phyloP scores from a whole-genome alignment of 2,329 filamentous ascomycete species.

The Scedosporium apiospermum region DNA sequence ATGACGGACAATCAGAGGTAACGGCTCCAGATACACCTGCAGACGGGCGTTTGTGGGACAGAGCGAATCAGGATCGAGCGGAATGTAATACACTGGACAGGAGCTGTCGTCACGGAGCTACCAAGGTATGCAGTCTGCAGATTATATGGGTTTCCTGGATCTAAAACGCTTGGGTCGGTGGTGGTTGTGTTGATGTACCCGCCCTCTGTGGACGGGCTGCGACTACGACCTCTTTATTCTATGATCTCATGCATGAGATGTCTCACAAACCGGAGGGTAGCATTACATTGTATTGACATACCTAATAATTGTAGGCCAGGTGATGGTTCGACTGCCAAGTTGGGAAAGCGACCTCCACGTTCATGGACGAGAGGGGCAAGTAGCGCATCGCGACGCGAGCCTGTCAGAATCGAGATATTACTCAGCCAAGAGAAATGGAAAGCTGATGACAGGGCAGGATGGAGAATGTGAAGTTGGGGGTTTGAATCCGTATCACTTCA shows the following conservation, averaged over 20 bases:
- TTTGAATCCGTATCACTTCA: not conserved
- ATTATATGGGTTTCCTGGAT: not conserved
- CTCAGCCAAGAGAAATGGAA: slow-evolving; percentile 10
- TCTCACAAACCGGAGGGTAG: not conserved
- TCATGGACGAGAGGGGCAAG: not conserved
- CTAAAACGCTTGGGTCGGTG: not conserved
- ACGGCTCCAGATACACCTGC: not conserved
- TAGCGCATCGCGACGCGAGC: slow-evolving; percentile 7
- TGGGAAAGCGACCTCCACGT: not conserved
- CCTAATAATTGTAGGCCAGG: not conserved
- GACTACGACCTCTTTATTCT: not conserved
- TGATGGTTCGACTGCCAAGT: not conserved
- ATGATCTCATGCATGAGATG: not conserved
- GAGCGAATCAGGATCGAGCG: not conserved
- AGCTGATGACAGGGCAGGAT: not conserved
- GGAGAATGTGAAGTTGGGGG: not conserved
- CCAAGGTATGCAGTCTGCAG: not conserved
- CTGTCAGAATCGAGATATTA: slow-evolving; percentile 26
- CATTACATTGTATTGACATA: not conserved
- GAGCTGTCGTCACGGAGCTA: not conserved
- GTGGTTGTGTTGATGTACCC: not conserved
- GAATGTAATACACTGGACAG: slow-evolving; percentile 1
- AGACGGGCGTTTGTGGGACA: not conserved
- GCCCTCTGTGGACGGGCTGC: not conserved
- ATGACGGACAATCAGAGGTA: not conserved